Percentiles rank a stretch among this genome's conserved stretches.
Evolutionary conservation across 1,284 basidiomycete species (phyloP).

Genomic region (Lentinus polychrous): DNA sequence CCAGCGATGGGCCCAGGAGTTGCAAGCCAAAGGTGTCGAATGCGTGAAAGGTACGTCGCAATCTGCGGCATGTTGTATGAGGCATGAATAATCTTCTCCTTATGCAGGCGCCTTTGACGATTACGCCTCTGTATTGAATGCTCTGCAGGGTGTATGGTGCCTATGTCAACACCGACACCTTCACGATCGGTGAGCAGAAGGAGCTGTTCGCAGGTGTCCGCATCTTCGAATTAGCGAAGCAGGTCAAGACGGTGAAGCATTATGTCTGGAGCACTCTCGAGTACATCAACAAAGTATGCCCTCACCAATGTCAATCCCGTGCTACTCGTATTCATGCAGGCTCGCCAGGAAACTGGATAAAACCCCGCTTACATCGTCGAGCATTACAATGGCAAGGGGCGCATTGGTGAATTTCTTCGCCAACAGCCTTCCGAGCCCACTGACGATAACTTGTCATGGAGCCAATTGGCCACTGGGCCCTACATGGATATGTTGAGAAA

Average conservation of each 20-base stretch:
- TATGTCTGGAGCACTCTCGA: conserved; percentile 43
- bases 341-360: conserved; percentile 26
- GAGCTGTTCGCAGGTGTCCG: conserved; percentile 37
- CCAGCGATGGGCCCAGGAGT: conserved; percentile 29
- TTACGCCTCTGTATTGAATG: conserved; percentile 23
- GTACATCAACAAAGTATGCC: conserved; percentile 36
- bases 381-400: conserved; percentile 16
- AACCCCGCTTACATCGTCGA: conserved; percentile 24
- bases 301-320: background rate
- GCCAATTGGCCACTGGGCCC: conserved; percentile 32
- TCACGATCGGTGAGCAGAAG: conserved; percentile 36
- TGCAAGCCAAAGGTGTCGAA: conserved; percentile 35
- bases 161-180: conserved; percentile 42
- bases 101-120: conserved; percentile 24
- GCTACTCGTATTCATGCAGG: background rate
- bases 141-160: conserved; percentile 39
- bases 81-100: background rate
- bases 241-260: conserved; percentile 31
- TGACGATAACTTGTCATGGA: conserved; percentile 28
- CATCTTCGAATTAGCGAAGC: conserved; percentile 41
- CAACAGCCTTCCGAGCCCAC: conserved; percentile 14
- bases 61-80: background rate
- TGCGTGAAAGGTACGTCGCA: conserved; percentile 33
- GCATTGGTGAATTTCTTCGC: conserved; percentile 14
- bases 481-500: conserved; percentile 38